phyloP scores from a whole-genome alignment of 495 filamentous ascomycete genomes.

The Aspergillus avenaceus region DNA sequence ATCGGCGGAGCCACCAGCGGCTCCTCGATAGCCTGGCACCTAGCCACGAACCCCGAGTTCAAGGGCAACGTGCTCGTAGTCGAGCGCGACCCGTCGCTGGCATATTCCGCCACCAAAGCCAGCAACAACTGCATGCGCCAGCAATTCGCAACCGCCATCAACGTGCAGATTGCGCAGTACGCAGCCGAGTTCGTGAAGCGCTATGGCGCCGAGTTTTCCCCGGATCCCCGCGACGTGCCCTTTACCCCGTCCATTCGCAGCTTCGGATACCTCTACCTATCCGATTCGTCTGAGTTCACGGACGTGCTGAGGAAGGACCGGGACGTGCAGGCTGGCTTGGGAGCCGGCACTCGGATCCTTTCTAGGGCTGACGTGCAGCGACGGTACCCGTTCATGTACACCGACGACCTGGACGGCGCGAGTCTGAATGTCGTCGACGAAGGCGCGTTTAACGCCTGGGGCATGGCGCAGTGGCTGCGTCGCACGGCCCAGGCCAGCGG shows the following conservation, averaged over 20 bases:
- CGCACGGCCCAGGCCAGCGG: neutral
- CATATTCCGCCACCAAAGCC: constrained; percentile 2
- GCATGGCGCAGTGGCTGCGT: constrained; percentile 2
- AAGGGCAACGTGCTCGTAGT: neutral
- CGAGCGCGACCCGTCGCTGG: neutral
- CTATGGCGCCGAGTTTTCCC: neutral
- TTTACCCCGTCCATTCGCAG: neutral
- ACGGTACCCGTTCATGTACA: neutral
- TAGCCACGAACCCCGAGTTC: constrained; percentile 1
- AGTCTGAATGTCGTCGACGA: constrained; percentile 1
- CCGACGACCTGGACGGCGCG: neutral
- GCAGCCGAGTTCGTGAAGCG: neutral
- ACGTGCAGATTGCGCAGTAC: constrained; percentile 2
- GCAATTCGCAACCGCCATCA: constrained; percentile 3
- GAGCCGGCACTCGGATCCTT: neutral
- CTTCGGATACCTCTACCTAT: constrained; percentile 2
- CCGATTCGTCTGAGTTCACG: neutral
- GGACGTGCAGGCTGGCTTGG: neutral
- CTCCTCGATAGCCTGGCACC: constrained; percentile 1
- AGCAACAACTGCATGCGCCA: constrained; percentile 6
- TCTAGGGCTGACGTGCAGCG: neutral
- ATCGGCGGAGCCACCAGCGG: neutral
- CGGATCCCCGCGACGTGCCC: neutral
- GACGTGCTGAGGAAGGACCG: neutral
- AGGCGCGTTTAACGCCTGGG: neutral